These are phyloP conservation scores for Salix koriyanagi DNA, from an alignment of 345 rosid genomes.

Conservation along the genomic window DNA sequence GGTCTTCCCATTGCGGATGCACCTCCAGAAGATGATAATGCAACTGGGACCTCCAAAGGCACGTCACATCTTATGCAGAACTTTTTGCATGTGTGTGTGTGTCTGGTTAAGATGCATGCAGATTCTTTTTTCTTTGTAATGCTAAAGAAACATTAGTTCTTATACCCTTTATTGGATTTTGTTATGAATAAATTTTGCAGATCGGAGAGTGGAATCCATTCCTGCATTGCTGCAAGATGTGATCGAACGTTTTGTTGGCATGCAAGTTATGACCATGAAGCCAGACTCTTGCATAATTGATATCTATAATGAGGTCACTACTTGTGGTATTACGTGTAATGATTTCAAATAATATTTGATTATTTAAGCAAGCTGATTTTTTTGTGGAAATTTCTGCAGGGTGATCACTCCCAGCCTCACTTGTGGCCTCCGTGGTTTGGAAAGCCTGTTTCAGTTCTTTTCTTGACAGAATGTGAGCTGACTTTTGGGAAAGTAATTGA, in stretches of 20 bases:
- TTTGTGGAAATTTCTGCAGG: conserved; percentile 38
- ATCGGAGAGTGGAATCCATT: conserved; percentile 55
- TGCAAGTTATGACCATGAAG: conserved; percentile 55
- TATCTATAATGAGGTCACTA: conserved; percentile 68
- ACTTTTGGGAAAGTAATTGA: conserved; percentile 68
- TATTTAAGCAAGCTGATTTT: conserved; percentile 3
- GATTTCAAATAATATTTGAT: neutral
- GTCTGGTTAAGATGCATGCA: neutral
- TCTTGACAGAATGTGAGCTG: conserved; percentile 75
- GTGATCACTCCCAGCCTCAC: conserved; percentile 87
- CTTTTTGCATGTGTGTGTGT: neutral
- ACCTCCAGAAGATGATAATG: conserved; percentile 63
- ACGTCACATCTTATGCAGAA: conserved; percentile 20
- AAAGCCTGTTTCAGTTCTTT: conserved; percentile 62
- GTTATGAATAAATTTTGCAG: conserved; percentile 37
- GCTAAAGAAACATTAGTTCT: neutral
- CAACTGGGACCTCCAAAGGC: conserved; percentile 53
- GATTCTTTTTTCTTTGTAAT: neutral
- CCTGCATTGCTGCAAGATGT: conserved; percentile 74
- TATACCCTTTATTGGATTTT: neutral
- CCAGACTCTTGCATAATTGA: conserved; percentile 88
- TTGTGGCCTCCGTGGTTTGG: conserved; percentile 73
- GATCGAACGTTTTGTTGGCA: conserved; percentile 54
- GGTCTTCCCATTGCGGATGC: conserved; percentile 76
- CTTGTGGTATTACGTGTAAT: neutral